Evolutionary conservation across 345 rosid genomes (phyloP).

Genomic region (Jatropha curcas): DNA sequence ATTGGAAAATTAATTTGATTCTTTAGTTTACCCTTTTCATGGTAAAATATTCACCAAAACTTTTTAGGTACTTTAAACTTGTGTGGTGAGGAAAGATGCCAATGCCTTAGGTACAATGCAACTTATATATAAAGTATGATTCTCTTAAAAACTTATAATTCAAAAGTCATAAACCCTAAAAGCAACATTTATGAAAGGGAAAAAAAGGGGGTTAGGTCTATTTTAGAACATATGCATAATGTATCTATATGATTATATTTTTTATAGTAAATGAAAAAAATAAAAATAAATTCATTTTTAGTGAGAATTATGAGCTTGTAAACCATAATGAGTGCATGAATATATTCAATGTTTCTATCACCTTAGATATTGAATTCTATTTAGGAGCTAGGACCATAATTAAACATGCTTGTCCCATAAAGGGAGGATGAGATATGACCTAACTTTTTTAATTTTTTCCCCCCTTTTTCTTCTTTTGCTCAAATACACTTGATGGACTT

Average conservation of each 20-base stretch:
- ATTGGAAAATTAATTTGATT: constrained; percentile 6
- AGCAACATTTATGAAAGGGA: not conserved
- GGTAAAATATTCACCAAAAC: constrained; percentile 30
- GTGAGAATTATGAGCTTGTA: not conserved
- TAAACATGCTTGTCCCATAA: constrained; percentile 37
- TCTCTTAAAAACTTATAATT: not conserved
- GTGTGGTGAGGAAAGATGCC: constrained; percentile 26
- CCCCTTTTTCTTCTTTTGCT: not conserved
- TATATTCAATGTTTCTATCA: constrained; percentile 37
- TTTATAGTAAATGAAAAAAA: not conserved
- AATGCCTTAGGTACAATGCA: not conserved
- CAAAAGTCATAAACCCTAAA: not conserved
- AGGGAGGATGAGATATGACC: constrained; percentile 35
- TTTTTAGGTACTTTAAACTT: not conserved
- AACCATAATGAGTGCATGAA: not conserved
- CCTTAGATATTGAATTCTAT: constrained; percentile 10
- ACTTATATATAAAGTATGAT: not conserved
- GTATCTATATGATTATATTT: not conserved
- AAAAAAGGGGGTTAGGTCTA: constrained; percentile 14
- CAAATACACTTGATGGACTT: not conserved
- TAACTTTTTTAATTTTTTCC: constrained; percentile 17
- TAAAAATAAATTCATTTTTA: too few species aligned
- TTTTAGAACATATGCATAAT: constrained; percentile 24
- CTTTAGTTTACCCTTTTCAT: constrained; percentile 17
- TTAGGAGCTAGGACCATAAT: not conserved